Conservation (phyloP, 2,329 filamentous ascomycete species). For the Tolypocladium ophioglossoides region DNA sequence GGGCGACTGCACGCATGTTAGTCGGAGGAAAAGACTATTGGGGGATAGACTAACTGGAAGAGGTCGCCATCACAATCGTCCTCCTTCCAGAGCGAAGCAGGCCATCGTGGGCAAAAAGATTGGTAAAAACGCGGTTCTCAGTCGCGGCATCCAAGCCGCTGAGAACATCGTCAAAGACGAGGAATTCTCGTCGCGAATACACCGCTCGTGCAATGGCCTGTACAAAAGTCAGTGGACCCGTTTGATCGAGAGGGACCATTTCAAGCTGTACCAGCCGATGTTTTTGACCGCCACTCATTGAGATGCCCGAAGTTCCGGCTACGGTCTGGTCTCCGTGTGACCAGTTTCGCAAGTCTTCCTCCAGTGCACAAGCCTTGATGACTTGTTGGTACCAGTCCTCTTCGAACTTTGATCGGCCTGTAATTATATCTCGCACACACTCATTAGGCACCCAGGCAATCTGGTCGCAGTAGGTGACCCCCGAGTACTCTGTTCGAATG, state of each 20-base stretch:
- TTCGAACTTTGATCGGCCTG: not conserved
- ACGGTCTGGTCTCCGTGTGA: not conserved
- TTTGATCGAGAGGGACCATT: not conserved
- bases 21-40: no score
- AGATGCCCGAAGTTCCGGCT: not conserved
- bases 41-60: not conserved
- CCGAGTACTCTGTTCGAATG: not conserved
- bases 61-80: not conserved
- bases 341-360: not conserved
- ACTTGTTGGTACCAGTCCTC: not conserved
- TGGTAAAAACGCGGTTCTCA: not conserved
- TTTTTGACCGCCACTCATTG: not conserved
- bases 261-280: not conserved
- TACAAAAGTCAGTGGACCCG: not conserved
- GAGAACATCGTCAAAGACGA: not conserved
- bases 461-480: not conserved
- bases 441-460: not conserved
- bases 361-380: not conserved
- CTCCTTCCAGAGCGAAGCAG: not conserved
- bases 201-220: not conserved
- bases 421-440: not conserved
- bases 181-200: not conserved
- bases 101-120: not conserved
- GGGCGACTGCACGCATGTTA: not conserved
- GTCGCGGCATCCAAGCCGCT: not conserved